Conservation (phyloP, 1,284 basidiomycete genomes). For the Cryptococcus sp. region DNA sequence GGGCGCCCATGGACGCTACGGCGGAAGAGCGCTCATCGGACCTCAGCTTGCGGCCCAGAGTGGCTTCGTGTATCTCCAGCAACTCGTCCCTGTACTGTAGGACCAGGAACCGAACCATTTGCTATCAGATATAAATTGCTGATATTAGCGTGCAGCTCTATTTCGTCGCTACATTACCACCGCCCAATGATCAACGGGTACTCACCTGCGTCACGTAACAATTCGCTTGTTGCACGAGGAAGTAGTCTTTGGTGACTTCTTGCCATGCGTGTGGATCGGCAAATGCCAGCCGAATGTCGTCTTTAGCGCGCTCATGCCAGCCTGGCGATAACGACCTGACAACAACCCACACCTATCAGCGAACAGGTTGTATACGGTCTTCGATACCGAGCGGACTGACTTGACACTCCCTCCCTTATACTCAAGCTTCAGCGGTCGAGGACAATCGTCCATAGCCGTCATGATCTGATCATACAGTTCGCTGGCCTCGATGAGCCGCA, state of each 20-base stretch:
- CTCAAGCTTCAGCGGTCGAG: conserved; percentile 39
- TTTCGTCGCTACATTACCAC: not conserved
- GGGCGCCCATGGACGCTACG: not conserved
- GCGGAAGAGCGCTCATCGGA: not conserved
- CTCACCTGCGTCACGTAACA: conserved; percentile 44
- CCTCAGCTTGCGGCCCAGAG: not conserved
- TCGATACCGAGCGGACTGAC: conserved; percentile 11
- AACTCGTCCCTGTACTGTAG: conserved; percentile 44
- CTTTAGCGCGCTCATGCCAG: conserved; percentile 37
- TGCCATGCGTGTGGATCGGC: conserved; percentile 30
- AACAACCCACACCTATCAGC: conserved; percentile 8
- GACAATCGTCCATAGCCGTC: conserved; percentile 47
- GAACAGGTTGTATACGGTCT: conserved; percentile 19
- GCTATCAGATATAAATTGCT: conserved; percentile 6
- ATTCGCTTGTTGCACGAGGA: conserved; percentile 48
- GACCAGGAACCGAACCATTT: conserved; percentile 44
- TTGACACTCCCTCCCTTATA: conserved; percentile 14
- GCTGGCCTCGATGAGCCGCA: conserved; percentile 45
- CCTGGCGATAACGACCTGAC: conserved; percentile 25
- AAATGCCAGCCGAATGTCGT: conserved; percentile 31
- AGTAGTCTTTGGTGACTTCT: conserved; percentile 35
- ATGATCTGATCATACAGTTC: conserved; percentile 45
- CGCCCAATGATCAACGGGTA: too few relatives aligned
- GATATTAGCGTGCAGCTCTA: not conserved
- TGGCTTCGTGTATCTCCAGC: conserved; percentile 1